Conservation (phyloP, 371 early-diverging fungal species). For the Mycotypha africana region DNA sequence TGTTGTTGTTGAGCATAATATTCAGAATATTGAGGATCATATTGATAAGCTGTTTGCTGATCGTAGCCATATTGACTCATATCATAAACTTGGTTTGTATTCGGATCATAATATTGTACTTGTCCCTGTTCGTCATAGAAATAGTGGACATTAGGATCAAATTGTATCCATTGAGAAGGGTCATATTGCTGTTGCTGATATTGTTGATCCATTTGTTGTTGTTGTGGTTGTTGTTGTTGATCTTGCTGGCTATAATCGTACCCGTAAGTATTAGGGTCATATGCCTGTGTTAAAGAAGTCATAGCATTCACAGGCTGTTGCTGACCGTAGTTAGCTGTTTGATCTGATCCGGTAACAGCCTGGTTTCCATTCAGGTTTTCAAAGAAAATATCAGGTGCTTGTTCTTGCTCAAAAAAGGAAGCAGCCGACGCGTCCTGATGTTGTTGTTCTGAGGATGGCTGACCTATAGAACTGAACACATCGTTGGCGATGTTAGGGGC, state of each 20-base stretch:
- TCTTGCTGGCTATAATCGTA: constrained; percentile 1
- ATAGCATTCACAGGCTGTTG: constrained; percentile 1
- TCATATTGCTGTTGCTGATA: constrained; percentile 1
- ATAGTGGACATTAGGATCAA: constrained; percentile 33
- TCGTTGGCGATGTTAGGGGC: neutral
- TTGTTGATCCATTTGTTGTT: neutral
- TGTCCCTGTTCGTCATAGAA: constrained; percentile 34
- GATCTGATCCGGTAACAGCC: too few relatives aligned
- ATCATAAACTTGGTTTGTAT: constrained; percentile 31
- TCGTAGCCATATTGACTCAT: constrained; percentile 22
- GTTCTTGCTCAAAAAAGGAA: constrained; percentile 17
- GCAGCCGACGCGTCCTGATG: constrained; percentile 15
- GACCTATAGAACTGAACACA: neutral
- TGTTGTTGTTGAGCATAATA: constrained; percentile 20
- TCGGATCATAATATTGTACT: constrained; percentile 35
- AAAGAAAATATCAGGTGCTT: constrained; percentile 4
- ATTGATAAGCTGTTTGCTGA: constrained; percentile 14
- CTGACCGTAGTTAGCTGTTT: too few relatives aligned
- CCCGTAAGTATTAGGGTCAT: constrained; percentile 7
- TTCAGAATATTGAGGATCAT: constrained; percentile 23
- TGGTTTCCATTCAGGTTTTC: constrained; percentile 4
- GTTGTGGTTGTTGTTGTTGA: neutral
- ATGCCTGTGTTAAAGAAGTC: constrained; percentile 8
- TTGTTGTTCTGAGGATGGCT: neutral
- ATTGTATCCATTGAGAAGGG: constrained; percentile 13